Conservation (phyloP, 495 filamentous ascomycete species). For the Podospora bellae-mahoneyi region DNA sequence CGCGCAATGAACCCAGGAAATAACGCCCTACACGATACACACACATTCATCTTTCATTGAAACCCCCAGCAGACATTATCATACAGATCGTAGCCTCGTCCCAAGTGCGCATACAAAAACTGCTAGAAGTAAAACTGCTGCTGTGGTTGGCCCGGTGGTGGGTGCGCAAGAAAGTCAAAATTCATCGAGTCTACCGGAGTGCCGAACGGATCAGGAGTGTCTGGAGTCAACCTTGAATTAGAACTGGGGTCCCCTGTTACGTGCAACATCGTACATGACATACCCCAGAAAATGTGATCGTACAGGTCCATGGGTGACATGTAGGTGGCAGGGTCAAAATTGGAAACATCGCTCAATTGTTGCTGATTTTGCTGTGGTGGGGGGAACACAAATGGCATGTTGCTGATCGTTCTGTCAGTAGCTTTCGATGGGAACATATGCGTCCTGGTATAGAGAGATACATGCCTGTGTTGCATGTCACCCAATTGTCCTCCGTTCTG, state of each 20-base stretch:
- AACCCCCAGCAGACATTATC: neutral
- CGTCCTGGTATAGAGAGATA: neutral
- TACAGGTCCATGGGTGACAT: slow-evolving; percentile 58
- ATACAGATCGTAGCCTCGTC: neutral
- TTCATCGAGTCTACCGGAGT: slow-evolving; percentile 47
- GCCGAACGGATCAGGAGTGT: slow-evolving; percentile 50
- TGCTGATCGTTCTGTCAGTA: slow-evolving; percentile 10
- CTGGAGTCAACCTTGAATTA: slow-evolving; percentile 19
- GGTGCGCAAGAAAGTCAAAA: slow-evolving; percentile 50
- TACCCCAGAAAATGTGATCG: slow-evolving; percentile 59
- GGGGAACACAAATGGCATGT: slow-evolving; percentile 19
- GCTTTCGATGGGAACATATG: neutral
- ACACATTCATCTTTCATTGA: too few species aligned
- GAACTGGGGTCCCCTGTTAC: too few species aligned
- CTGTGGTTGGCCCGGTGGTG: slow-evolving; percentile 47
- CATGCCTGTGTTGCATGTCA: slow-evolving; percentile 36
- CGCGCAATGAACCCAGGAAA: too few species aligned
- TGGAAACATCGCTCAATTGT: slow-evolving; percentile 35
- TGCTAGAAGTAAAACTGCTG: slow-evolving; percentile 48
- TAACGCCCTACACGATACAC: too few species aligned
- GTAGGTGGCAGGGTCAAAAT: slow-evolving; percentile 42
- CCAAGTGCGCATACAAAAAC: neutral
- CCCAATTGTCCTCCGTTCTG: slow-evolving; percentile 43
- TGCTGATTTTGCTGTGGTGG: slow-evolving; percentile 28
- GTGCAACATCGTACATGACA: slow-evolving; percentile 18